Percentiles rank a stretch among this genome's conserved stretches.
phyloP scores from a whole-genome alignment of 2,329 filamentous ascomycete species.

The Xylaria sp. region DNA sequence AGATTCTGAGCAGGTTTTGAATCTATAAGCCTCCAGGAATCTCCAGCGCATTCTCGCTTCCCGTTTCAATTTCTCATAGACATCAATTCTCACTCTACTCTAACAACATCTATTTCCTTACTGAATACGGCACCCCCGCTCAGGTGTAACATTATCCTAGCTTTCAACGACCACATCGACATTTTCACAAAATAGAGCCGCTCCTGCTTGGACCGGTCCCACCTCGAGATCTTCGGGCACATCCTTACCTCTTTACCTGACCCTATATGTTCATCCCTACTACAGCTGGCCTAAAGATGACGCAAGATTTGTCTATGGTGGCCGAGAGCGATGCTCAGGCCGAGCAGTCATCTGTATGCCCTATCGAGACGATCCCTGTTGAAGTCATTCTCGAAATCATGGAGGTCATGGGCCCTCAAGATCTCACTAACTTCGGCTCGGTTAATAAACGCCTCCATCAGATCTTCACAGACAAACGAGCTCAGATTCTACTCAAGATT shows the following conservation, averaged over 20 bases:
- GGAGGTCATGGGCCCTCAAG: constrained; percentile 56
- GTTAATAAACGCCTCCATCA: constrained; percentile 53
- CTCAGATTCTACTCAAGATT: constrained; percentile 56
- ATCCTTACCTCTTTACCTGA: neutral
- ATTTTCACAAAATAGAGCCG: neutral
- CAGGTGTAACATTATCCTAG: neutral
- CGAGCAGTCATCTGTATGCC: constrained; percentile 21
- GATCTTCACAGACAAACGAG: constrained; percentile 57
- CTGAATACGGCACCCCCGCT: neutral
- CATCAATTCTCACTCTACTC: neutral
- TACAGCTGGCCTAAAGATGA: constrained; percentile 15
- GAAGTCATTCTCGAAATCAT: constrained; percentile 63
- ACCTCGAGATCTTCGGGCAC: neutral
- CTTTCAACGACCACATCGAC: neutral
- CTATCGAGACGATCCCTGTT: constrained; percentile 50
- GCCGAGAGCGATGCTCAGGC: constrained; percentile 1
- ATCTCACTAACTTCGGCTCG: constrained; percentile 54
- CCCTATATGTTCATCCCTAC: neutral
- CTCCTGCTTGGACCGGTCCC: neutral
- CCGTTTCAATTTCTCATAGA: neutral
- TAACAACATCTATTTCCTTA: neutral
- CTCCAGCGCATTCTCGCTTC: neutral
- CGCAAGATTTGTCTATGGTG: neutral
- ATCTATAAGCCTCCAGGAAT: neutral
- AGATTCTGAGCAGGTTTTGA: neutral